phyloP scores from a whole-genome alignment of 2,329 filamentous ascomycete genomes.

The Trichoderma aggressivum region DNA sequence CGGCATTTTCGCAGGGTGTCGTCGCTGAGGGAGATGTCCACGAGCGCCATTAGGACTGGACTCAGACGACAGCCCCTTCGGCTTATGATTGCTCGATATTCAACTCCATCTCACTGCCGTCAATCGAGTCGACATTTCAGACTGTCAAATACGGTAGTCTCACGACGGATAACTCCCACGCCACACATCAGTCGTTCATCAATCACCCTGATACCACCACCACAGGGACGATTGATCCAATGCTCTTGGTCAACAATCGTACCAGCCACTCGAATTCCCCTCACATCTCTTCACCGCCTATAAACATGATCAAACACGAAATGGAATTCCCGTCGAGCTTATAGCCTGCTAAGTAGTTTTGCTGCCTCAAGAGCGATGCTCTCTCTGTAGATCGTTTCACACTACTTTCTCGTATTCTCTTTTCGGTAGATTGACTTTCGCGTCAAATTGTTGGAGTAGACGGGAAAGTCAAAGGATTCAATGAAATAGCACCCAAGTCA shows the following conservation, averaged over 20 bases:
- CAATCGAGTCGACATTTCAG: neutral
- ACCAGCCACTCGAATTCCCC: neutral
- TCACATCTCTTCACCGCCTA: neutral
- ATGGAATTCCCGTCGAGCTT: neutral
- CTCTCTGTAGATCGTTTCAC: neutral
- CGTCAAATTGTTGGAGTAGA: neutral
- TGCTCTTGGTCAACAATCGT: neutral
- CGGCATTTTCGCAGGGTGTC: neutral
- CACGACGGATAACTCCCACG: neutral
- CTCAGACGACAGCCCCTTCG: neutral
- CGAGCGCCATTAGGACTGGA: neutral
- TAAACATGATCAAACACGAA: neutral
- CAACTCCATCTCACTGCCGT: neutral
- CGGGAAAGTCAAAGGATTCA: neutral
- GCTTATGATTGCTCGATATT: neutral
- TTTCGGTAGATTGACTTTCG: neutral
- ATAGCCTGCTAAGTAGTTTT: neutral
- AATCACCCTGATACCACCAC: neutral
- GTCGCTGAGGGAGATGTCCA: neutral
- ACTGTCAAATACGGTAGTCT: neutral
- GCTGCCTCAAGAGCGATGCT: accelerated
- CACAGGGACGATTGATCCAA: constrained; percentile 10
- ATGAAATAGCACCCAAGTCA: neutral
- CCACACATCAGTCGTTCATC: neutral
- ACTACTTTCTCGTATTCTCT: neutral